Evolutionary conservation across 495 filamentous ascomycete species (phyloP), one percentile per base, ranked within the genome.

Genomic region (Glarea lozoyensis): DNA sequence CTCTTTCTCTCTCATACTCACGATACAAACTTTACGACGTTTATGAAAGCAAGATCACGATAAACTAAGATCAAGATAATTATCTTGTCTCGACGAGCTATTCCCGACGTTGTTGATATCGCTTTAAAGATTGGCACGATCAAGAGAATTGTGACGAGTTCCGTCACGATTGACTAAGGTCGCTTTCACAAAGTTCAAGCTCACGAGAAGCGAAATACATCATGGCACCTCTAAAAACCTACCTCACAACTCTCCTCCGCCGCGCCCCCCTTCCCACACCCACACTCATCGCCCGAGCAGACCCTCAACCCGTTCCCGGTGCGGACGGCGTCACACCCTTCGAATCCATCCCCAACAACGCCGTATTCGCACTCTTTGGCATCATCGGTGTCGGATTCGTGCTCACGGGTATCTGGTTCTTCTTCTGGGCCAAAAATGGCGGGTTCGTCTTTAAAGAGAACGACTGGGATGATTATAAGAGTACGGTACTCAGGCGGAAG

Each of bases 391-490:
- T 76, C 2, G 77, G 65, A 15, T 82, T 97, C 59, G 87, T 89
- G 22, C 46, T 89, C 16, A 76, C 71, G 0, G 70, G 64, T 16
- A 84, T 96, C 48, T 98, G 92, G 92, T 94, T 97, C 68, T 98
- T 97, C 73, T 94, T 97, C 75, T 93, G 84, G 84, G 88, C 88
- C 41, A 88, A 84, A 64, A 92, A 96, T 57, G 93, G 90, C 52
- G 93, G 92, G 2, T 96, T 96, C 66, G 63, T 81, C 44, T 98
- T 84, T 72, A 73, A 71, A 13, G 66, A 87, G 43, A 69, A 76
- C 37, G 92, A 98, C 62, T 98, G 92, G 92, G 89, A 94, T 1
- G 92, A 98, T 50, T 98, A 98, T 76, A 96, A 96, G 59, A 84
- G 83, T 3, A 96, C 93, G 0, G 93, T 98, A 10, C 66, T 97